Evolutionary conservation across 2,329 filamentous ascomycete genomes (phyloP).

Genomic region (Fusarium piperis): DNA sequence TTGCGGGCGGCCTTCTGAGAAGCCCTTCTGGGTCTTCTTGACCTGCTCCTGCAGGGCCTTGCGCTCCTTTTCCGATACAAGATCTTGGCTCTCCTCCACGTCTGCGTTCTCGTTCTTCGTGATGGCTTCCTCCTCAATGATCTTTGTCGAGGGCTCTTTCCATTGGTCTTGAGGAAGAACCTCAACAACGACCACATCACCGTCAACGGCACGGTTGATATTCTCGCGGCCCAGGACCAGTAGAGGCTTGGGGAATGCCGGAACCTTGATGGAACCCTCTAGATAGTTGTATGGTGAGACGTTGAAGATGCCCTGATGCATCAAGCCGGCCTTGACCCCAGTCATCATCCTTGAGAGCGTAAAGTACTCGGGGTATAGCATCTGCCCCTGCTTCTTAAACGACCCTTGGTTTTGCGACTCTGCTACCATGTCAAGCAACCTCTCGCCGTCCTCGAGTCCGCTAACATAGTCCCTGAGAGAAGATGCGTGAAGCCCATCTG

Average conservation of each 20-base stretch:
- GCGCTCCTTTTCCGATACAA: slow-evolving; percentile 90
- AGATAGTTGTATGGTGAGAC: slow-evolving; percentile 98
- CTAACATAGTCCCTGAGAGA: slow-evolving; percentile 82
- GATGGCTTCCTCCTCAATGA: slow-evolving; percentile 91
- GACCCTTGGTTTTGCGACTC: slow-evolving; percentile 77
- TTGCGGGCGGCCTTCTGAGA: slow-evolving; percentile 79
- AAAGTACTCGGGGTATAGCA: slow-evolving; percentile 90
- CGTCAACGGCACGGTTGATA: slow-evolving; percentile 92
- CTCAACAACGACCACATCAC: slow-evolving; percentile 93
- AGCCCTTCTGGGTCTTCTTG: slow-evolving; percentile 82
- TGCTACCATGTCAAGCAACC: slow-evolving; percentile 91
- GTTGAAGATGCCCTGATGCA: slow-evolving; percentile 96
- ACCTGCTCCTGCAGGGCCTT: slow-evolving; percentile 91
- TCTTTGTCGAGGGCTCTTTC: slow-evolving; percentile 95
- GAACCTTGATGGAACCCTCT: slow-evolving; percentile 89
- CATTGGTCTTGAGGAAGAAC: slow-evolving; percentile 93
- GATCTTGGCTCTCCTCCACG: slow-evolving; percentile 75
- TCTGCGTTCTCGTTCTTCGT: slow-evolving; percentile 96
- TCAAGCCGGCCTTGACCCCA: slow-evolving; percentile 83
- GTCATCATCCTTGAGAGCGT: slow-evolving; percentile 94
- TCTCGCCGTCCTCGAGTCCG: slow-evolving; percentile 83
- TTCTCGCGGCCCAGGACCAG: slow-evolving; percentile 92
- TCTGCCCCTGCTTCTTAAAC: slow-evolving; percentile 68
- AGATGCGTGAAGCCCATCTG: slow-evolving; percentile 75
- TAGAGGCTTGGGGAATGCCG: slow-evolving; percentile 88